Percentiles rank a stretch among this genome's conserved stretches.
Evolutionary conservation across 2,329 filamentous ascomycete genomes (phyloP).

Genomic region (Plenodomus lindquistii): DNA sequence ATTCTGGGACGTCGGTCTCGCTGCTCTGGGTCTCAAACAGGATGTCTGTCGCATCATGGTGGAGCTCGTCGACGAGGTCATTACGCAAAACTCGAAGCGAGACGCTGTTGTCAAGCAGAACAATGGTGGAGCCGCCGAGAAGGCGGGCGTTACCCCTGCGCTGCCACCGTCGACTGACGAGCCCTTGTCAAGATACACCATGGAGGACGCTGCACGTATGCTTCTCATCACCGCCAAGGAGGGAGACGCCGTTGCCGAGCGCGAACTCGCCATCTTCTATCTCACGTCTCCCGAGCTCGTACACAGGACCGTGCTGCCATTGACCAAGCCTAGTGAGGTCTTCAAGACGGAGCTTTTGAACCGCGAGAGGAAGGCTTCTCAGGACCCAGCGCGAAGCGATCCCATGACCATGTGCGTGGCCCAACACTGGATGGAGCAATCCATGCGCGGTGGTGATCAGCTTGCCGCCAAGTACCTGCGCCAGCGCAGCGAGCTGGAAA

Average conservation of each 20-base stretch:
- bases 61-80: slow-evolving; percentile 71
- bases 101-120: slow-evolving; percentile 39
- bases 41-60: slow-evolving; percentile 85
- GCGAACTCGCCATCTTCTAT: slow-evolving; percentile 91
- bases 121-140: slow-evolving; percentile 19
- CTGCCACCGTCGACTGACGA: slow-evolving; percentile 13
- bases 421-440: slow-evolving; percentile 95
- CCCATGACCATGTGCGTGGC: slow-evolving; percentile 90
- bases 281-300: slow-evolving; percentile 88
- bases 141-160: slow-evolving; percentile 15
- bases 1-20: slow-evolving; percentile 87
- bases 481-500: slow-evolving; percentile 68
- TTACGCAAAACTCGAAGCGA: slow-evolving; percentile 70
- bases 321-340: slow-evolving; percentile 82
- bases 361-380: slow-evolving; percentile 55
- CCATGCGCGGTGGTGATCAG: slow-evolving; percentile 82
- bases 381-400: slow-evolving; percentile 70
- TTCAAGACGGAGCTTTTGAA: slow-evolving; percentile 89
- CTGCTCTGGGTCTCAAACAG: slow-evolving; percentile 84
- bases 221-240: slow-evolving; percentile 94
- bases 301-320: slow-evolving; percentile 75
- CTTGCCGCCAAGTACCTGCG: slow-evolving; percentile 80
- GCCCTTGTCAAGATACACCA: slow-evolving; percentile 65
- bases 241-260: slow-evolving; percentile 83
- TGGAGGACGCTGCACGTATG: slow-evolving; percentile 84